Conservation (phyloP, 2,329 filamentous ascomycete genomes). For the Rutstroemia sp. region DNA sequence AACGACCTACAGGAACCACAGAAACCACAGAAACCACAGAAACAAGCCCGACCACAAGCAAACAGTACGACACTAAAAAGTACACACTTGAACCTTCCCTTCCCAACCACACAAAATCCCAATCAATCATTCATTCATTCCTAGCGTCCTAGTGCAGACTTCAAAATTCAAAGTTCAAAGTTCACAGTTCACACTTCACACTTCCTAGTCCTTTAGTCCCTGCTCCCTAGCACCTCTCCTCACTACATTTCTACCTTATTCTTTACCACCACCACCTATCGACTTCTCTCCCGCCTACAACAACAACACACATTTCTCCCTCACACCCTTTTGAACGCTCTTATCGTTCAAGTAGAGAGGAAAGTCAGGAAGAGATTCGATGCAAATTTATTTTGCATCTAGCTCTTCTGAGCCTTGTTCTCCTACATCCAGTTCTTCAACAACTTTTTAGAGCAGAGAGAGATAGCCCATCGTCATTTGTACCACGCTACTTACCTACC, state of each 20-base stretch:
- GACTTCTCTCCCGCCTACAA: background rate
- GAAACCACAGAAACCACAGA: background rate
- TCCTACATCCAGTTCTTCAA: background rate
- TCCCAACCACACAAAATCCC: background rate
- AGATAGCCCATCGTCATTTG: background rate
- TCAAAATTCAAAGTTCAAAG: too few relatives aligned
- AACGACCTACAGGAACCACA: background rate
- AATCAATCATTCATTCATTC: too few relatives aligned
- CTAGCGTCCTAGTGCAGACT: too few relatives aligned
- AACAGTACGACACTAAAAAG: slow-evolving; percentile 3
- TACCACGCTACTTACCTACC: background rate
- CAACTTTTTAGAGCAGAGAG: background rate
- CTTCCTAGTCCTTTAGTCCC: too few relatives aligned
- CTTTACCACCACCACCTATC: slow-evolving; percentile 1
- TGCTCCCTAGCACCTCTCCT: too few relatives aligned
- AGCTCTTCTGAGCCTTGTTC: slow-evolving; percentile 6
- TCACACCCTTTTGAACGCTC: background rate
- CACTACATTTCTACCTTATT: slow-evolving; percentile 1
- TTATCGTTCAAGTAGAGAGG: background rate
- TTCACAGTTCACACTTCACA: too few relatives aligned
- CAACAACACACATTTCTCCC: background rate
- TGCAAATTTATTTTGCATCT: slow-evolving; percentile 8
- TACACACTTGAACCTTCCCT: slow-evolving; percentile 5
- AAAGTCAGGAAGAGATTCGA: slow-evolving; percentile 5
- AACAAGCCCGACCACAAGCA: background rate